Percentiles rank a stretch among this genome's conserved stretches.
These are phyloP conservation scores for Corallochytrium limacisporum DNA, from an alignment of 78 protist species.

Conservation along the genomic window DNA sequence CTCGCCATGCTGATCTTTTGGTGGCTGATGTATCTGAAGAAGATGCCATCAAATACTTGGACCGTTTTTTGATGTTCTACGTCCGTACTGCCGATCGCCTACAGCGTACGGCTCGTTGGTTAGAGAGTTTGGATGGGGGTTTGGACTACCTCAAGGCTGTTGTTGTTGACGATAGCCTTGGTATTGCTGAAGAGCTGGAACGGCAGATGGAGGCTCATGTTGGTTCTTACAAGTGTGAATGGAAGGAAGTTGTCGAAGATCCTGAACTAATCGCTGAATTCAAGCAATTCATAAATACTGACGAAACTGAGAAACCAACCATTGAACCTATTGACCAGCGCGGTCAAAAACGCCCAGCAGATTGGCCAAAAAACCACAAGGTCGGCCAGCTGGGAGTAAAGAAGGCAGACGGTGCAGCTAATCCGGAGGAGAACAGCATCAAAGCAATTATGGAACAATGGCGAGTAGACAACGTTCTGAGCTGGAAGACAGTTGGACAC, in stretches of 20 bases:
- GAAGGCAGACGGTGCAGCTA: too few species aligned
- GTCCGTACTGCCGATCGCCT: not conserved
- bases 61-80: not conserved
- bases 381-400: too few species aligned
- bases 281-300: not conserved
- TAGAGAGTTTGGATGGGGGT: not conserved
- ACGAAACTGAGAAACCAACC: too few species aligned
- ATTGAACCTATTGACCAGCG: too few species aligned
- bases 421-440: too few species aligned
- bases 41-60: not conserved
- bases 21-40: not conserved
- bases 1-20: not conserved
- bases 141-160: not conserved
- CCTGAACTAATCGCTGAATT: not conserved
- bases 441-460: too few species aligned
- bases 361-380: too few species aligned
- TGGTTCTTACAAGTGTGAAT: not conserved
- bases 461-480: too few species aligned
- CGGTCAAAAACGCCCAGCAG: too few species aligned
- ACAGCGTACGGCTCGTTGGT: not conserved
- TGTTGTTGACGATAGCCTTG: not conserved
- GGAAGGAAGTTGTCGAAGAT: conserved; percentile 1
- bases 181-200: not conserved
- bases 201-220: not conserved
- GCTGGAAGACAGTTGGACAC: too few species aligned